Evolutionary conservation across 1,139 yeast species (phyloP), one percentile per base, ranked within the genome.

Genomic region (Blastobotrys apis): DNA sequence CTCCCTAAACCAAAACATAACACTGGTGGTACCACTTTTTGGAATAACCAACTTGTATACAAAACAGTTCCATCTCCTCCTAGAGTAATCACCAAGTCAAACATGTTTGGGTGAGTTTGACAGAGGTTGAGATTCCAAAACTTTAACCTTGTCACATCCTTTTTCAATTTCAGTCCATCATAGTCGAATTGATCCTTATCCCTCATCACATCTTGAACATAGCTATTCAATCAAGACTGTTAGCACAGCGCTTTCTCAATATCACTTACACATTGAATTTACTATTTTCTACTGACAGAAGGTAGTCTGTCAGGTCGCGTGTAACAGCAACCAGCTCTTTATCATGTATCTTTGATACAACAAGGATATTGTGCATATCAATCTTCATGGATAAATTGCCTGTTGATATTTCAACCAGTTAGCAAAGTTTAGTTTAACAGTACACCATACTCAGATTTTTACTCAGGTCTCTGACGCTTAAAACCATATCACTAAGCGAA

Each of bases 41-140:
- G 88, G 53, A 75, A 75, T 12, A 75, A 56, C 71, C 77, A 72
- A 30, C 76, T 70, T 45, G 85, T 78, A 62, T 81, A 86, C 25
- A 87, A 66, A 39, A 86, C 88, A 0, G 96, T 87, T 3, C 95
- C 96, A 60, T 87, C 96, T 3, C 96, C 96, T 17, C 96, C 96
- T 35, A 86, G 62, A 13, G 74, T 68, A 31, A 70, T 56, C 10
- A 68, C 71, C 39, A 86, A 67, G 60, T 87, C 95, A 56, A 68
- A 71, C 41, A 62, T 46, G 41, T 72, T 71, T 2, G 77, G 75
- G 41, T 74, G 71, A 37, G 68, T 63, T 5, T 59, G 47, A 37
- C 84, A 77, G 50, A 72, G 65, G 45, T 73, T 73, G 36, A 74
- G 70, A 43, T 71, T 71, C 92, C 92, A 83, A 56, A 69, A 80